Conservation (phyloP, 2,329 filamentous ascomycete genomes). For the Myotisia sp. region DNA sequence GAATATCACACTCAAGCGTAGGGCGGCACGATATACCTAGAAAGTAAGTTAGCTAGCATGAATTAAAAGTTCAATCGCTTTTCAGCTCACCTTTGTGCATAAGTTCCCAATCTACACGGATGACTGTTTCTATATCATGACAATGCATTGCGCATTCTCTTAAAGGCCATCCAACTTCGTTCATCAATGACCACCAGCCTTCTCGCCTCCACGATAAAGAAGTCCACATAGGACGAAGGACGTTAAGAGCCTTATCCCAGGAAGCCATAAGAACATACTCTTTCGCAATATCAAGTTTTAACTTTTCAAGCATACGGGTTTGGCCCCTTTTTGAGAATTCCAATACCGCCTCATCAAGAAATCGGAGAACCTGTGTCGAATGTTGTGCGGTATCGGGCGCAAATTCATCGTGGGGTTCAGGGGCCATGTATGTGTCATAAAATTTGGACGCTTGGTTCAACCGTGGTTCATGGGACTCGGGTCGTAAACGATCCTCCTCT, state of each 20-base stretch:
- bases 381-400: conserved; percentile 38
- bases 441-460: conserved; percentile 38
- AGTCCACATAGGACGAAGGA: conserved; percentile 42
- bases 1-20: too few relatives aligned
- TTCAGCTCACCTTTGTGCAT: conserved; percentile 25
- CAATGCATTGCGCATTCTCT: conserved; percentile 38
- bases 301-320: conserved; percentile 38
- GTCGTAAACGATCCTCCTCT: conserved; percentile 43
- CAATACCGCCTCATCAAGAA: conserved; percentile 33
- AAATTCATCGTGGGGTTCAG: conserved; percentile 43
- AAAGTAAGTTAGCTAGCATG: too few relatives aligned
- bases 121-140: conserved; percentile 34
- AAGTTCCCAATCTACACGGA: conserved; percentile 46
- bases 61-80: too few relatives aligned
- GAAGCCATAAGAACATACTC: conserved; percentile 38
- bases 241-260: conserved; percentile 38
- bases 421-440: conserved; percentile 49
- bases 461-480: conserved; percentile 41
- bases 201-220: conserved; percentile 44
- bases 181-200: conserved; percentile 46
- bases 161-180: conserved; percentile 39
- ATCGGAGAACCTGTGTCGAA: conserved; percentile 35
- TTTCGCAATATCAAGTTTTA: conserved; percentile 41
- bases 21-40: too few relatives aligned
- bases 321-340: conserved; percentile 42